Percentiles rank a stretch among this genome's conserved stretches.
phyloP scores from a whole-genome alignment of 1,284 basidiomycete species.

The Anthracocystis panici-leucophaei region DNA sequence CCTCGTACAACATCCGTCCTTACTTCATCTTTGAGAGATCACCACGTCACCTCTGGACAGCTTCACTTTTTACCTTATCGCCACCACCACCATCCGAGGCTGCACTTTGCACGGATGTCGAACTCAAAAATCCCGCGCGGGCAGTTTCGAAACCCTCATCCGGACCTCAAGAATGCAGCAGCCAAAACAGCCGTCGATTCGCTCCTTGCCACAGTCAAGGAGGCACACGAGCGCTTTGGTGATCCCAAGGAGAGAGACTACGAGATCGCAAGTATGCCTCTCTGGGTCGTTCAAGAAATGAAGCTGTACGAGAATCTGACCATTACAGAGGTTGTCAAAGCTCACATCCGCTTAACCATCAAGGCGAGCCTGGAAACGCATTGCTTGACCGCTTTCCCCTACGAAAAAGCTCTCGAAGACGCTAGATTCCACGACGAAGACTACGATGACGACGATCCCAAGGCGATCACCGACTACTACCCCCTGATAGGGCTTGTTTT shows the following conservation, averaged over 20 bases:
- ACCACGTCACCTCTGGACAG: not conserved
- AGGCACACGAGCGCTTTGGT: slow-evolving; percentile 17
- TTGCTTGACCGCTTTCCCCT: slow-evolving; percentile 49
- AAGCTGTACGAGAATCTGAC: not conserved
- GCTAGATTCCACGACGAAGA: not conserved
- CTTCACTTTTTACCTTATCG: not conserved
- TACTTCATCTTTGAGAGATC: not conserved
- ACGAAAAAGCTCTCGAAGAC: slow-evolving; percentile 13
- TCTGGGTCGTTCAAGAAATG: slow-evolving; percentile 7
- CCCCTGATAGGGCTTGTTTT: slow-evolving; percentile 46
- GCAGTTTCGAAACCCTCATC: slow-evolving; percentile 27
- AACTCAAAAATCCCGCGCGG: slow-evolving; percentile 17
- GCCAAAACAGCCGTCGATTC: slow-evolving; percentile 25
- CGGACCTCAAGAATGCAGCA: slow-evolving; percentile 15
- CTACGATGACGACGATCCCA: not conserved
- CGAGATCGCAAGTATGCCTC: slow-evolving; percentile 2
- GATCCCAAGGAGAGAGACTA: slow-evolving; percentile 16
- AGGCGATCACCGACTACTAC: not conserved
- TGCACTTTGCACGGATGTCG: slow-evolving; percentile 4
- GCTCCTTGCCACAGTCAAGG: slow-evolving; percentile 19
- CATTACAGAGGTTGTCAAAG: slow-evolving; percentile 18
- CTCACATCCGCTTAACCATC: slow-evolving; percentile 29
- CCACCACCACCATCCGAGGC: not conserved
- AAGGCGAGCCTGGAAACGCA: slow-evolving; percentile 36
- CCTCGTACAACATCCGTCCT: not conserved